phyloP scores from a whole-genome alignment of 2,329 filamentous ascomycete genomes.

The Trichoderma atrobrunneum region DNA sequence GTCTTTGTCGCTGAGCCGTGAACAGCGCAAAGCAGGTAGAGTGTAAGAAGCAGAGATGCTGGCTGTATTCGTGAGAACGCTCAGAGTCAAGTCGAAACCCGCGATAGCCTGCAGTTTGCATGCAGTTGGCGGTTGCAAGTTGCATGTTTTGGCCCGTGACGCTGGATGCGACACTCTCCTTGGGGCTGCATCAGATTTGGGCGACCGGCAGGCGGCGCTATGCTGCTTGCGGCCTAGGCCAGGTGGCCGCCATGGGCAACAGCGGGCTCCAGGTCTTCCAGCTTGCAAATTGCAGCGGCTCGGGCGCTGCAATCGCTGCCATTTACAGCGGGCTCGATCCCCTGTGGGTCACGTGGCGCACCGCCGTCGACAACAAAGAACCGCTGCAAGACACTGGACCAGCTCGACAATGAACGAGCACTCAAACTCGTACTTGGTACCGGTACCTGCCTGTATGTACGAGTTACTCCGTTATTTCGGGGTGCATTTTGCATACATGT shows the following conservation, averaged over 20 bases:
- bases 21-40: not conserved
- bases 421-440: not conserved
- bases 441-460: not conserved
- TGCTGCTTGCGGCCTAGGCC: conserved; percentile 18
- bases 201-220: conserved; percentile 10
- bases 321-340: not conserved
- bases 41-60: not conserved
- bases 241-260: conserved; percentile 35
- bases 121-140: conserved; percentile 19
- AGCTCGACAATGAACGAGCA: not conserved
- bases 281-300: not conserved
- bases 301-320: not conserved
- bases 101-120: conserved; percentile 19
- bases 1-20: not conserved
- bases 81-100: conserved; percentile 12
- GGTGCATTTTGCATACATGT: not conserved
- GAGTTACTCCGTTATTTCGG: not conserved
- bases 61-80: conserved; percentile 20
- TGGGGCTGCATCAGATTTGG: conserved; percentile 16
- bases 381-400: conserved; percentile 3
- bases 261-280: conserved; percentile 1
- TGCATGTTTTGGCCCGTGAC: conserved; percentile 31
- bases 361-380: not conserved
- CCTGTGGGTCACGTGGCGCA: conserved; percentile 7
- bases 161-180: conserved; percentile 24